These are phyloP conservation scores for Eucalyptus sp. DNA, from an alignment of 345 rosid genomes.

Conservation along the genomic window DNA sequence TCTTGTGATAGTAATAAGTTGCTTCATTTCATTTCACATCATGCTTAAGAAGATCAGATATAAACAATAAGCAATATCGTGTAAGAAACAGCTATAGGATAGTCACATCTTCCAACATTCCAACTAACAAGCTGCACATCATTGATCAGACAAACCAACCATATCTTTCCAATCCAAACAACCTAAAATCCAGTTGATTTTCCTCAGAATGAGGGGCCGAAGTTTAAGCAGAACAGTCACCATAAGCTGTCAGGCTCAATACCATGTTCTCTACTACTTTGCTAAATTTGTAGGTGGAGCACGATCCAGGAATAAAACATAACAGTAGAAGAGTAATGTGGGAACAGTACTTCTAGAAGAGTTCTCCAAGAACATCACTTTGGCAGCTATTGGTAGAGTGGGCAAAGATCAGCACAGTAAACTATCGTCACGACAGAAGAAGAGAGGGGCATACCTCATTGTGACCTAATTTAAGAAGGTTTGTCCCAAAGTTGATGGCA, in stretches of 20 bases:
- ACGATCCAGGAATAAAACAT: background rate
- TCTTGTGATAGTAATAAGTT: background rate
- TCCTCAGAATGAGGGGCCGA: background rate
- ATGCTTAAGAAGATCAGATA: background rate
- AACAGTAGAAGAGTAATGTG: background rate
- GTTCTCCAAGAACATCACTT: background rate
- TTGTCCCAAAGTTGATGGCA: slow-evolving; percentile 98
- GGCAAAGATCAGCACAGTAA: background rate
- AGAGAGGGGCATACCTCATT: slow-evolving; percentile 40
- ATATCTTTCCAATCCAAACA: background rate
- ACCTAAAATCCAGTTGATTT: background rate
- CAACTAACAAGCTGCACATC: background rate
- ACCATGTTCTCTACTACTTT: background rate
- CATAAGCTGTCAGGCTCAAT: background rate
- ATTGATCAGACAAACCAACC: background rate
- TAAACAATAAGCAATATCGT: background rate
- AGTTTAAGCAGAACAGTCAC: background rate
- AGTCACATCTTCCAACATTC: background rate
- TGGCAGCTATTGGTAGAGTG: background rate
- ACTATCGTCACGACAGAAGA: background rate
- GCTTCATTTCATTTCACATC: background rate
- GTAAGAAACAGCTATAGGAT: background rate
- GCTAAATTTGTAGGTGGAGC: background rate
- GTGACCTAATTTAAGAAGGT: slow-evolving; percentile 96
- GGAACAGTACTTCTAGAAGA: background rate